Percentiles rank a stretch among this genome's conserved stretches.
Conservation (phyloP, 768 basidiomycete species). For the Imleria badia region DNA sequence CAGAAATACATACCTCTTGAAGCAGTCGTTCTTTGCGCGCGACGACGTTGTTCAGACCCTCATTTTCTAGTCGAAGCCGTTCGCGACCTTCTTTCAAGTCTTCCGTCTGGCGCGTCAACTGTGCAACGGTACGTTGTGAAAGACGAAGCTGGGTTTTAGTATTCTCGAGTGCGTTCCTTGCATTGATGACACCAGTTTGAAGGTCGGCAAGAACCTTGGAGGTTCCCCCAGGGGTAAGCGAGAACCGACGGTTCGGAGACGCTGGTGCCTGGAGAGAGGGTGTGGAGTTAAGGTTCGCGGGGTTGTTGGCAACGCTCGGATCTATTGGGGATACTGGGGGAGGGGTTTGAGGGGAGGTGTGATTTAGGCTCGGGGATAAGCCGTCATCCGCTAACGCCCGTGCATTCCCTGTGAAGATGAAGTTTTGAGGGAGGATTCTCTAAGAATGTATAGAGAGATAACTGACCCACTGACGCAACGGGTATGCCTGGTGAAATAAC, state of each 20-base stretch:
- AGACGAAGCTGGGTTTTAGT: conserved; percentile 79
- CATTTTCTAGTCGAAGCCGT: conserved; percentile 79
- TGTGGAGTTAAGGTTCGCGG: conserved; percentile 36
- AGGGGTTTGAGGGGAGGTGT: conserved; percentile 31
- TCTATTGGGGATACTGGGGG: conserved; percentile 37
- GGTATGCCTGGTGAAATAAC: conserved; percentile 60
- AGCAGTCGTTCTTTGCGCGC: conserved; percentile 82
- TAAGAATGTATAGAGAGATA: background rate
- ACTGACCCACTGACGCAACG: conserved; percentile 74
- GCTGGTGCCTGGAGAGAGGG: conserved; percentile 42
- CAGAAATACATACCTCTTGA: conserved; percentile 64
- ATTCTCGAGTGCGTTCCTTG: conserved; percentile 80
- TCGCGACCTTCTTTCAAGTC: conserved; percentile 88
- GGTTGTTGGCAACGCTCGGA: conserved; percentile 26
- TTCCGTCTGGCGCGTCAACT: conserved; percentile 81
- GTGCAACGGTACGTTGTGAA: conserved; percentile 80
- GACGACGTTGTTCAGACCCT: conserved; percentile 85
- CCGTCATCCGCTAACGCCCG: conserved; percentile 80
- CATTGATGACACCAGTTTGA: conserved; percentile 78
- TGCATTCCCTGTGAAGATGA: conserved; percentile 63
- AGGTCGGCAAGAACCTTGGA: conserved; percentile 88
- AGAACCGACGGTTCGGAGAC: conserved; percentile 53
- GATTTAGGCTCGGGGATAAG: conserved; percentile 34
- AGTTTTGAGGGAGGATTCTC: conserved; percentile 19
- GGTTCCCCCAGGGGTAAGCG: conserved; percentile 74